Evolutionary conservation across 2,329 filamentous ascomycete genomes (phyloP), one percentile per base, ranked within the genome.

Genomic region (Alternaria arborescens): DNA sequence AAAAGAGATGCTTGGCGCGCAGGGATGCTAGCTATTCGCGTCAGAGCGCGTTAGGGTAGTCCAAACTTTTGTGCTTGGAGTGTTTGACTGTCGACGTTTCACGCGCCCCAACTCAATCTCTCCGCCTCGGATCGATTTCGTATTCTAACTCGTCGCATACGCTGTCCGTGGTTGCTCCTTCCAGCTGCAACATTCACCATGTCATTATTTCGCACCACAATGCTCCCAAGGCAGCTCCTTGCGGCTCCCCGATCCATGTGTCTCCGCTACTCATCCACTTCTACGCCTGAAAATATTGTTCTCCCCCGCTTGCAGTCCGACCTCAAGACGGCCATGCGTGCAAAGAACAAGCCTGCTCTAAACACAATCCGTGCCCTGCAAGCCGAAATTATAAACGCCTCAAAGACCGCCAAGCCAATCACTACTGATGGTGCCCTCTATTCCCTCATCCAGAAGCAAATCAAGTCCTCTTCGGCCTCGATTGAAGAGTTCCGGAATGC

Each of bases 341-440:
- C 78, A n/a, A 83, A 83, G 70, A 81, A 84, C 71, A 82, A 79
- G 26, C 81, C 86, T 26, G 87, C 89, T 3, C 86, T 94, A 26
- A 81, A 85, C 40, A 90, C 92, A 38, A 84, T 94, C 50, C 89
- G 91, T 67, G 78, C 84, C 41, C 81, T 94, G 63, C 84, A 94
- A 65, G 84, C 90, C 32, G 86, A 90, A 64, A 88, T 90, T 62
- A 88, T 89, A 69, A 94, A 93, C 78, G 88, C 90, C 34, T 89
- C 88, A 75, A 94, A 94, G 80, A 92, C 90, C 14, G 74, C 84
- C 40, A 82, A 81, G 40, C 91, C 91, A n/a, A 87, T 94, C 72
- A 82, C 81, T 55, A 91, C 87, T 22, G 91, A 94, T 77, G 84
- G 86, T 65, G 87, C 91, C 71, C 83, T 94, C 56, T 86, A 93